These are phyloP conservation scores for Aaosphaeria arxii DNA, from an alignment of 2,329 filamentous ascomycete genomes.

Conservation along the genomic window DNA sequence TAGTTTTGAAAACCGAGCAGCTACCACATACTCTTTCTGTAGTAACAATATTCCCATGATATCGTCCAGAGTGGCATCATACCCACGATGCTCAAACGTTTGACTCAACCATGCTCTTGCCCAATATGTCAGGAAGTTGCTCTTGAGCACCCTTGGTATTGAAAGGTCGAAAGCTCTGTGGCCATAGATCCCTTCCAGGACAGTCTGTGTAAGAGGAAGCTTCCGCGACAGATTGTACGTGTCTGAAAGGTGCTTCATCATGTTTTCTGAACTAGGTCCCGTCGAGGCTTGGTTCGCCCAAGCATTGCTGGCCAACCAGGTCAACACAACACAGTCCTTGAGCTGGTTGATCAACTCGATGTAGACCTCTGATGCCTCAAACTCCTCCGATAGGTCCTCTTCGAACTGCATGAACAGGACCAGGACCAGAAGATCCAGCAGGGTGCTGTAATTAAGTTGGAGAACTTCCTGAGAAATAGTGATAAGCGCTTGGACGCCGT, in stretches of 20 bases:
- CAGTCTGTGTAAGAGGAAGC: slow-evolving; percentile 33
- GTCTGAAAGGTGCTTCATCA: slow-evolving; percentile 23
- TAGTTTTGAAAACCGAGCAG: slow-evolving; percentile 66
- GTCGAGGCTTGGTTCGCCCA: slow-evolving; percentile 31
- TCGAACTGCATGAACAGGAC: slow-evolving; percentile 81
- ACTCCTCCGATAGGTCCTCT: slow-evolving; percentile 67
- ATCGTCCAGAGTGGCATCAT: slow-evolving; percentile 36
- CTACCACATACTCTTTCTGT: slow-evolving; percentile 47
- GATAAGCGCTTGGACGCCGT: slow-evolving; percentile 72
- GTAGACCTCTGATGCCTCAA: slow-evolving; percentile 59
- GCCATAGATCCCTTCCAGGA: slow-evolving; percentile 35
- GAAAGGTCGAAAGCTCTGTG: slow-evolving; percentile 28
- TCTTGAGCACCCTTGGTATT: slow-evolving; percentile 22
- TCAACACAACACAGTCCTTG: slow-evolving; percentile 33
- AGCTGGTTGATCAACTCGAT: slow-evolving; percentile 55
- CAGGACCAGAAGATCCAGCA: slow-evolving; percentile 79
- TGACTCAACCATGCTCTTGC: slow-evolving; percentile 44
- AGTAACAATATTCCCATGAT: slow-evolving; percentile 45
- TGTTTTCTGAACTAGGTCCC: slow-evolving; percentile 21
- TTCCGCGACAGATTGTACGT: slow-evolving; percentile 19
- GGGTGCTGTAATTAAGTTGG: slow-evolving; percentile 67
- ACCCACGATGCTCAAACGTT: slow-evolving; percentile 35
- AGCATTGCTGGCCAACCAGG: slow-evolving; percentile 32
- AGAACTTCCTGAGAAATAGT: slow-evolving; percentile 77
- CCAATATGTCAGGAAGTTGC: slow-evolving; percentile 43